Percentiles rank a stretch among this genome's conserved stretches.
These are phyloP conservation scores for Pseudofabraea citricarpa DNA, from an alignment of 2,329 filamentous ascomycete species.

Conservation along the genomic window DNA sequence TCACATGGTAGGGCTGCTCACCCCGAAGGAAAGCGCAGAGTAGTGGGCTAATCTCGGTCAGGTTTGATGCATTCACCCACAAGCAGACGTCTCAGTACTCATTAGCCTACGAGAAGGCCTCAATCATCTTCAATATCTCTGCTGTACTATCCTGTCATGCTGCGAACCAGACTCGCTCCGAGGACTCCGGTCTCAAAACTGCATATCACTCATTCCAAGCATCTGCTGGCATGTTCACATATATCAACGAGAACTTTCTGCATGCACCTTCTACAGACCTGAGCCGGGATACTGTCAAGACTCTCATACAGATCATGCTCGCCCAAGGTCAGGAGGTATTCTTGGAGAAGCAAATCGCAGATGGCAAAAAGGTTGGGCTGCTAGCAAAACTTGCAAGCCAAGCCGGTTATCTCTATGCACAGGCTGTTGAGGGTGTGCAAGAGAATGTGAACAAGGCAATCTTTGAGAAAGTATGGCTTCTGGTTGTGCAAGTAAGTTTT, in stretches of 20 bases:
- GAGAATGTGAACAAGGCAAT: conserved; percentile 87
- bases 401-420: conserved; percentile 79
- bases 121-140: conserved; percentile 99
- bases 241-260: conserved; percentile 99
- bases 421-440: conserved; percentile 84
- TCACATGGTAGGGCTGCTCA: conserved; percentile 72
- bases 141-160: conserved; percentile 95
- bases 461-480: conserved; percentile 91
- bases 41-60: conserved; percentile 31
- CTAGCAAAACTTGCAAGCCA: conserved; percentile 92
- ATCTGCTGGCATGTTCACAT: conserved; percentile 98
- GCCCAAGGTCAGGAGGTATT: conserved; percentile 98
- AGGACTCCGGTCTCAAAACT: conserved; percentile 90
- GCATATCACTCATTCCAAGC: conserved; percentile 98
- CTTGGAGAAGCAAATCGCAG: conserved; percentile 88
- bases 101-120: conserved; percentile 95
- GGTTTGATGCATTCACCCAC: conserved; percentile 99
- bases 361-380: conserved; percentile 87
- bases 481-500: conserved; percentile 66
- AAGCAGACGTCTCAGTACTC: conserved; percentile 97
- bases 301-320: conserved; percentile 85
- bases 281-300: conserved; percentile 92
- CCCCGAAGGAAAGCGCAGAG: not conserved
- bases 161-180: conserved; percentile 83
- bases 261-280: conserved; percentile 96